Percentiles rank a stretch among this genome's conserved stretches.
phyloP scores from a whole-genome alignment of 495 filamentous ascomycete genomes.

The Lentithecium fluviatile region DNA sequence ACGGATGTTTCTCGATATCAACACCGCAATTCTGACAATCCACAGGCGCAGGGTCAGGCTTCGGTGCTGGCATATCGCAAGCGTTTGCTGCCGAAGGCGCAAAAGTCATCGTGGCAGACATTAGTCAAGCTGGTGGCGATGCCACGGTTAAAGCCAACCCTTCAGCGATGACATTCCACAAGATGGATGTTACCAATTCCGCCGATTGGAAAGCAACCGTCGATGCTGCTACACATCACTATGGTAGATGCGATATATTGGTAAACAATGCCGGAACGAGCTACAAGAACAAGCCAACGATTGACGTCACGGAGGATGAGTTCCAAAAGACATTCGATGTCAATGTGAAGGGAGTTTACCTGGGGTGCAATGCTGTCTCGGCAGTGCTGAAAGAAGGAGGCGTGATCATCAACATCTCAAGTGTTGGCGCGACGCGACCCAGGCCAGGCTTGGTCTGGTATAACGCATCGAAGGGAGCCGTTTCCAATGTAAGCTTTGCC shows the following conservation, averaged over 20 bases:
- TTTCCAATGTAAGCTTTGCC: conserved; percentile 54
- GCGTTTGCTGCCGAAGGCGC: conserved; percentile 36
- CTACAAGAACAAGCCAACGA: conserved; percentile 66
- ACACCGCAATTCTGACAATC: not conserved
- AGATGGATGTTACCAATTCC: conserved; percentile 39
- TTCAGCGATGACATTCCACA: conserved; percentile 31
- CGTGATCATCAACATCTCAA: conserved; percentile 65
- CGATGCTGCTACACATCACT: conserved; percentile 27
- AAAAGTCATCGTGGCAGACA: conserved; percentile 38
- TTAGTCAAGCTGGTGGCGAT: conserved; percentile 32
- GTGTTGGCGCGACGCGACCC: conserved; percentile 61
- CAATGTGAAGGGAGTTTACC: conserved; percentile 64
- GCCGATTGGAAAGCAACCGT: conserved; percentile 37
- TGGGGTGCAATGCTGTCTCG: conserved; percentile 54
- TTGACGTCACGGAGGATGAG: conserved; percentile 64
- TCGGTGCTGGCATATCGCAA: conserved; percentile 37
- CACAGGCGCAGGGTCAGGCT: conserved; percentile 37
- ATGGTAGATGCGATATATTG: conserved; percentile 40
- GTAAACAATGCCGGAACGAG: conserved; percentile 68
- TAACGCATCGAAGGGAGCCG: conserved; percentile 66
- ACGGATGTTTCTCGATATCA: not conserved
- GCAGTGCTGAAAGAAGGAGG: conserved; percentile 58
- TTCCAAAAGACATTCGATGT: conserved; percentile 67
- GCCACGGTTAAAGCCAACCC: conserved; percentile 26
- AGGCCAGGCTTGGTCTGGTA: conserved; percentile 70